A percentile compares a stretch with the other conserved stretches of the same genome.
Evolutionary conservation across 106 monocot genomes (phyloP).

Genomic region (Dactylorhiza incarnata): DNA sequence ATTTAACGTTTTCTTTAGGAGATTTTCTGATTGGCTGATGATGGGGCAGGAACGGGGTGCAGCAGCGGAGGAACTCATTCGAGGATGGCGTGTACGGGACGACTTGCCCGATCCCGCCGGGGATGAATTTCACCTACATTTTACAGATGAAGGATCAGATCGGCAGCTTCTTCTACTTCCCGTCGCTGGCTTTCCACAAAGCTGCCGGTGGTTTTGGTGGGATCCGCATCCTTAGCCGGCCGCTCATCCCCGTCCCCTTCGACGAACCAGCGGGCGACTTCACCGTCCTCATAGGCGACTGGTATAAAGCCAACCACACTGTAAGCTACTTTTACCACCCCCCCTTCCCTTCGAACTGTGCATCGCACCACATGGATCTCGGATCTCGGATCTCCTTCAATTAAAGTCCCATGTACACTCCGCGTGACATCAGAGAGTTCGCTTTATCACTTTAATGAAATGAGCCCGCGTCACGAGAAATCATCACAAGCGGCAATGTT

Average conservation of each 20-base stretch:
- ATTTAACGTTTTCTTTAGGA: neutral
- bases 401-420: neutral
- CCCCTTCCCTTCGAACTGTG: neutral
- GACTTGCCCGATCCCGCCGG: conserved; percentile 67
- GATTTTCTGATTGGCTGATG: conserved; percentile 3
- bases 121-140: conserved; percentile 63
- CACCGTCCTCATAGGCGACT: conserved; percentile 65
- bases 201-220: conserved; percentile 69
- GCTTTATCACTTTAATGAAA: neutral
- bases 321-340: conserved; percentile 12
- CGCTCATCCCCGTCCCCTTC: conserved; percentile 62
- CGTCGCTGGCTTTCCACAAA: conserved; percentile 60
- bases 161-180: conserved; percentile 71
- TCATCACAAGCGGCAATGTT: neutral
- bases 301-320: conserved; percentile 59
- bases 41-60: conserved; percentile 50
- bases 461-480: neutral
- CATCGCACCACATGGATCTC: neutral
- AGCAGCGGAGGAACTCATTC: conserved; percentile 60
- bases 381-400: neutral
- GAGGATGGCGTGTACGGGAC: conserved; percentile 65
- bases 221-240: conserved; percentile 55
- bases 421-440: neutral
- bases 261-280: conserved; percentile 45
- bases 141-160: conserved; percentile 72